phyloP scores from a whole-genome alignment of 768 basidiomycete species.

The Suillus tomentosus region DNA sequence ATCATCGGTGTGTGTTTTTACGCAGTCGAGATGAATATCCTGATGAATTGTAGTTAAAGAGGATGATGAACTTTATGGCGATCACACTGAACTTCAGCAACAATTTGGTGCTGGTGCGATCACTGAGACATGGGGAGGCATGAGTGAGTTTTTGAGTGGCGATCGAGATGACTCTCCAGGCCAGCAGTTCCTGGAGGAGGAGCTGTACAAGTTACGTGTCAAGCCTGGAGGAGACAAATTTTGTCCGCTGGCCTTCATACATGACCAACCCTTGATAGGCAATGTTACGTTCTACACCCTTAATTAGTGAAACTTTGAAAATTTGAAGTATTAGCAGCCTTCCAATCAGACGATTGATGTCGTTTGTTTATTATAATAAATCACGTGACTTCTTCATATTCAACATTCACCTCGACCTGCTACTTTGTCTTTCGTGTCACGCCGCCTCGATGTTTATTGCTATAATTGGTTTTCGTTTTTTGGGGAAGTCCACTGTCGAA shows the following conservation, averaged over 20 bases:
- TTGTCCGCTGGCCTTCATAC: too few relatives aligned
- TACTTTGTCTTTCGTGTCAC: neutral
- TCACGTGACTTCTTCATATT: neutral
- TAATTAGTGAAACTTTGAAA: neutral
- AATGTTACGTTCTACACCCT: neutral
- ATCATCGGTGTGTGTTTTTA: conserved; percentile 38
- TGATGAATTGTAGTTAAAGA: conserved; percentile 37
- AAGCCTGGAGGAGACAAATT: conserved; percentile 64
- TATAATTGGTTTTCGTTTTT: conserved; percentile 60
- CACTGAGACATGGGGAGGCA: too few relatives aligned
- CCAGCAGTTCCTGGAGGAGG: conserved; percentile 78
- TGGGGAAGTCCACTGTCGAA: conserved; percentile 62
- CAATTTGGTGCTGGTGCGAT: too few relatives aligned
- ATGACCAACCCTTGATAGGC: neutral
- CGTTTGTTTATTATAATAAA: neutral
- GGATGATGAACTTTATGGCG: conserved; percentile 32
- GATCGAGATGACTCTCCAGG: conserved; percentile 72
- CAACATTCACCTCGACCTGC: too few relatives aligned
- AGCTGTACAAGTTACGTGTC: conserved; percentile 76
- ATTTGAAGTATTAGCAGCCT: too few relatives aligned
- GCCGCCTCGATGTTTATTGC: conserved; percentile 65
- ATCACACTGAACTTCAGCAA: too few relatives aligned
- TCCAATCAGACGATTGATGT: too few relatives aligned
- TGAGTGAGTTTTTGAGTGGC: too few relatives aligned
- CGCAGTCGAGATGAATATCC: conserved; percentile 47